These are phyloP conservation scores for Loxodes magnus DNA, from an alignment of 73 alveolate genomes.

Conservation along the genomic window DNA sequence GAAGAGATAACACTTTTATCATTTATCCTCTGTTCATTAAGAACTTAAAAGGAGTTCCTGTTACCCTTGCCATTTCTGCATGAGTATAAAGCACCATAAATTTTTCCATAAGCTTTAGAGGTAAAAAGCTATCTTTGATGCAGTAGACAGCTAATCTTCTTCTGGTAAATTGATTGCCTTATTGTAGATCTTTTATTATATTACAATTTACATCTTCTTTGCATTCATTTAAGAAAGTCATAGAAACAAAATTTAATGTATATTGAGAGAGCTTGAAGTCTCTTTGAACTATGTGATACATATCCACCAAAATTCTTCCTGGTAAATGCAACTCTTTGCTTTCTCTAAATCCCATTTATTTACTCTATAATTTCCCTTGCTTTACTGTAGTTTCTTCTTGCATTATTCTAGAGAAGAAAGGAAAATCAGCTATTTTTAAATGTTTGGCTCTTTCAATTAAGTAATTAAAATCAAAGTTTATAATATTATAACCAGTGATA, in stretches of 20 bases:
- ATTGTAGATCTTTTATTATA: constrained; percentile 56
- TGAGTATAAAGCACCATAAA: constrained; percentile 83
- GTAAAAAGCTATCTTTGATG: constrained; percentile 84
- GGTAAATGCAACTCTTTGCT: constrained; percentile 87
- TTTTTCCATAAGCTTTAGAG: constrained; percentile 86
- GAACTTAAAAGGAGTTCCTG: constrained; percentile 95
- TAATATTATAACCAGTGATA: constrained; percentile 97
- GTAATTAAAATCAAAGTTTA: constrained; percentile 96
- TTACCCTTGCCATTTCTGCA: constrained; percentile 98
- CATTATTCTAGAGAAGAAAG: constrained; percentile 64
- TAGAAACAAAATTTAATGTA: constrained; percentile 94
- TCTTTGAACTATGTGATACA: constrained; percentile 92
- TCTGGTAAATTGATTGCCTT: constrained; percentile 66
- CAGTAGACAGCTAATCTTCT: constrained; percentile 97
- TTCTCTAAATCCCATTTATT: constrained; percentile 95
- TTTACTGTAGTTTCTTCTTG: constrained; percentile 49
- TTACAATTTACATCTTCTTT: constrained; percentile 96
- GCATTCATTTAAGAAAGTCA: constrained; percentile 91
- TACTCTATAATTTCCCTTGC: constrained; percentile 74
- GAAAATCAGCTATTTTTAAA: constrained; percentile 58
- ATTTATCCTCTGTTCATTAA: constrained; percentile 94
- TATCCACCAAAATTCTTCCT: constrained; percentile 95
- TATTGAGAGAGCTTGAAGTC: constrained; percentile 96
- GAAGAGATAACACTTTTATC: constrained; percentile 88
- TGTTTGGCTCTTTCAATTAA: constrained; percentile 77